A percentile compares a stretch with the other conserved stretches of the same genome.
Conservation (phyloP, 345 rosid genomes). For the rapeseed (Brassica napus) region Da-Ae NC_063434.1:10945501-10946000, state of each 20-base stretch:
- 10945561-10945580: slow-evolving; percentile 22
- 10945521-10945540: neutral
- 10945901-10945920: slow-evolving; percentile 7
- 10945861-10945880: slow-evolving; percentile 59
- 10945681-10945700: slow-evolving; percentile 58
- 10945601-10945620: neutral
- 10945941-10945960: slow-evolving; percentile 22
- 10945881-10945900: slow-evolving; percentile 59
- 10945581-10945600: neutral
- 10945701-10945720: slow-evolving; percentile 49
- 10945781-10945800: slow-evolving; percentile 54
- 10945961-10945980: slow-evolving; percentile 18
- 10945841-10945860: slow-evolving; percentile 39
- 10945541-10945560: slow-evolving; percentile 11
- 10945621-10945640: slow-evolving; percentile 13
- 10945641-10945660: slow-evolving; percentile 33
- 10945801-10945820: slow-evolving; percentile 58
- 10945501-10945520: slow-evolving; percentile 1
- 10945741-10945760: slow-evolving; percentile 70
- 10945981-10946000: slow-evolving; percentile 18
- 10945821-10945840: slow-evolving; percentile 37
- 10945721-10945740: slow-evolving; percentile 57
- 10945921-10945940: neutral
- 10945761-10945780: slow-evolving; percentile 87
- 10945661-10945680: slow-evolving; percentile 69